Evolutionary conservation across 2,329 filamentous ascomycete species (phyloP).

Genomic region (Penicillium sp.): DNA sequence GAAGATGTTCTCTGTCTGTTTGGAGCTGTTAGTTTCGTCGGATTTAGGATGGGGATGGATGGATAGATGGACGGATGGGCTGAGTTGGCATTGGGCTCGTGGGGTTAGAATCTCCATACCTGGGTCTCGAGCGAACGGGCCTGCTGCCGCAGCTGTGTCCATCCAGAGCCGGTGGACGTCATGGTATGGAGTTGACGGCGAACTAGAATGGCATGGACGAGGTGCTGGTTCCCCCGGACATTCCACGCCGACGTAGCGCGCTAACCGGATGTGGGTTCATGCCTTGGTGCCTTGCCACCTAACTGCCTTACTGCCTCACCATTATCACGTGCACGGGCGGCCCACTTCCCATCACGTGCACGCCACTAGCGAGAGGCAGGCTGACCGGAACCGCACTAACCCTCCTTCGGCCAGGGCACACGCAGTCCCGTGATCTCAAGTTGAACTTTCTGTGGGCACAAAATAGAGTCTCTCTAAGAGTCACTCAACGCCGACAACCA

Average conservation of each 20-base stretch:
- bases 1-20: slow-evolving; percentile 74
- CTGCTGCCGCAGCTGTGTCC: slow-evolving; percentile 94
- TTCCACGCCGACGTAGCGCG: slow-evolving; percentile 20
- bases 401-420: too few relatives aligned
- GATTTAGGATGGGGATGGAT: background rate
- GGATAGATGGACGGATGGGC: background rate
- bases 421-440: slow-evolving; percentile 53
- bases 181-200: slow-evolving; percentile 40
- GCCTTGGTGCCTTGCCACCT: slow-evolving; percentile 11
- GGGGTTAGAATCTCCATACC: slow-evolving; percentile 55
- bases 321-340: background rate
- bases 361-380: too few relatives aligned
- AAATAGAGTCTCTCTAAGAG: too few relatives aligned
- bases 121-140: slow-evolving; percentile 86
- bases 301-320: background rate
- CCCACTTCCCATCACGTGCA: slow-evolving; percentile 31
- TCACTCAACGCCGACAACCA: slow-evolving; percentile 51
- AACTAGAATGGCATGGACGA: background rate
- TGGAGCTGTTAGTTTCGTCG: slow-evolving; percentile 15
- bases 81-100: slow-evolving; percentile 1
- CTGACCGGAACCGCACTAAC: too few relatives aligned
- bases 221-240: slow-evolving; percentile 14
- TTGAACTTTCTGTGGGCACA: too few relatives aligned
- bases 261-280: slow-evolving; percentile 20
- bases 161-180: slow-evolving; percentile 68